A percentile compares a stretch with the other conserved stretches of the same genome.
Evolutionary conservation across 2,329 filamentous ascomycete genomes (phyloP).

Genomic region (Bipolaris cookei): DNA sequence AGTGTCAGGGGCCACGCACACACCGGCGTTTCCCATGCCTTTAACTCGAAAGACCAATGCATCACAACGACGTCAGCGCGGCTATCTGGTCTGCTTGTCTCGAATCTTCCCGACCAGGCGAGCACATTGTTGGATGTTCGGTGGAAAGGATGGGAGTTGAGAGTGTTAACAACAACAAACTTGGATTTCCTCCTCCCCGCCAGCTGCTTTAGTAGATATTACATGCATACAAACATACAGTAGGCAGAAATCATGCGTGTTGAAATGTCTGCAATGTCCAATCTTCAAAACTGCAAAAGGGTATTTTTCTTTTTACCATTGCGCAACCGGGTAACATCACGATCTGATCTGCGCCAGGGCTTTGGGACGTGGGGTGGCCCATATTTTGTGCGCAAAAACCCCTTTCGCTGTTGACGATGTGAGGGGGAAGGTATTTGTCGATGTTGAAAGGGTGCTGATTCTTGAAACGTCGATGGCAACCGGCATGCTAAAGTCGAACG

Average conservation of each 20-base stretch:
- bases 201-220: background rate
- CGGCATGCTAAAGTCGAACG: constrained; percentile 2
- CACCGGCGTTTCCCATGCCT: constrained; percentile 11
- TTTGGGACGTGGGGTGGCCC: background rate
- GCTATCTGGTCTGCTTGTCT: background rate
- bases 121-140: background rate
- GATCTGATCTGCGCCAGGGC: background rate
- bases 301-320: background rate
- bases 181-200: background rate
- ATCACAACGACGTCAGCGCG: constrained; percentile 14
- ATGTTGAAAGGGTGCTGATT: constrained; percentile 9
- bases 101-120: constrained; percentile 8
- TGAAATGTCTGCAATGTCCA: too few species aligned
- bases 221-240: background rate
- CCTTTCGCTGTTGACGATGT: constrained; percentile 2
- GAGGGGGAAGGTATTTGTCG: constrained; percentile 2
- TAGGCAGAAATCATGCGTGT: too few species aligned
- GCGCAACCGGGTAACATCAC: constrained; percentile 1
- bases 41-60: constrained; percentile 1
- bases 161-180: background rate
- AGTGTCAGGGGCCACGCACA: constrained; percentile 4
- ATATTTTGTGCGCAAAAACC: background rate
- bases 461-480: constrained; percentile 1
- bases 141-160: background rate
- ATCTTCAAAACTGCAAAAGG: background rate